Conservation (phyloP, 2,329 filamentous ascomycete species). For the Aspergillus sergii region DNA sequence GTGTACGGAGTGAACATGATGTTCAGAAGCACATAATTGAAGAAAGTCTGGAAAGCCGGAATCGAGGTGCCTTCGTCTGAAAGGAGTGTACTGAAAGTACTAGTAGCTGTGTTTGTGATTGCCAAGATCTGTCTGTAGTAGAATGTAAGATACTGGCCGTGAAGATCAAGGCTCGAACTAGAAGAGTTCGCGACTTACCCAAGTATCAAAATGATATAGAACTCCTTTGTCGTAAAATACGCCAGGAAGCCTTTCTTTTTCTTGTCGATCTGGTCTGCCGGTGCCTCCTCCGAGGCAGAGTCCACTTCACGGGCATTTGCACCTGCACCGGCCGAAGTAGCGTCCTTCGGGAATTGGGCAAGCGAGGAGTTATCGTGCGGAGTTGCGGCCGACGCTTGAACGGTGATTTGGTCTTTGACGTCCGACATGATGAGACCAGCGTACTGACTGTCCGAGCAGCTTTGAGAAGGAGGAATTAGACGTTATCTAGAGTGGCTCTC, state of each 20-base stretch:
- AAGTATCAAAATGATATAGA: slow-evolving; percentile 79
- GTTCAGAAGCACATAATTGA: slow-evolving; percentile 87
- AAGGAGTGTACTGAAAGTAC: slow-evolving; percentile 84
- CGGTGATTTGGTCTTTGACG: slow-evolving; percentile 26
- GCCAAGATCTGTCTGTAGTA: slow-evolving; percentile 71
- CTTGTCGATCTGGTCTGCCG: slow-evolving; percentile 42
- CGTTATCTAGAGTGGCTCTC: not conserved
- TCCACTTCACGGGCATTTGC: slow-evolving; percentile 18
- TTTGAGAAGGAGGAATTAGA: not conserved
- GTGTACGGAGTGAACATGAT: slow-evolving; percentile 80
- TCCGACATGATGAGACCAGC: slow-evolving; percentile 28
- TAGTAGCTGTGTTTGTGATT: slow-evolving; percentile 88
- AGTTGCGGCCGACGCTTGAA: slow-evolving; percentile 24
- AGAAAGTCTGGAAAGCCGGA: slow-evolving; percentile 92
- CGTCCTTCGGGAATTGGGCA: slow-evolving; percentile 19
- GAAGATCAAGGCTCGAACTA: not conserved
- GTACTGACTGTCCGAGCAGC: not conserved
- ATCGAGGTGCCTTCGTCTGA: slow-evolving; percentile 71
- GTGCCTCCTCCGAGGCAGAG: slow-evolving; percentile 22
- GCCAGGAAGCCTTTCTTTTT: slow-evolving; percentile 58
- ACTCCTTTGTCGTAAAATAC: slow-evolving; percentile 82
- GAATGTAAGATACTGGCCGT: slow-evolving; percentile 9
- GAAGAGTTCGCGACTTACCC: slow-evolving; percentile 54
- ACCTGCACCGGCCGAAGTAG: slow-evolving; percentile 21
- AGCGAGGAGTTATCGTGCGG: slow-evolving; percentile 11